A percentile compares a stretch with the other conserved stretches of the same genome.
Conservation (phyloP, 1,139 yeast species). For the Diutina rugosa region DNA sequence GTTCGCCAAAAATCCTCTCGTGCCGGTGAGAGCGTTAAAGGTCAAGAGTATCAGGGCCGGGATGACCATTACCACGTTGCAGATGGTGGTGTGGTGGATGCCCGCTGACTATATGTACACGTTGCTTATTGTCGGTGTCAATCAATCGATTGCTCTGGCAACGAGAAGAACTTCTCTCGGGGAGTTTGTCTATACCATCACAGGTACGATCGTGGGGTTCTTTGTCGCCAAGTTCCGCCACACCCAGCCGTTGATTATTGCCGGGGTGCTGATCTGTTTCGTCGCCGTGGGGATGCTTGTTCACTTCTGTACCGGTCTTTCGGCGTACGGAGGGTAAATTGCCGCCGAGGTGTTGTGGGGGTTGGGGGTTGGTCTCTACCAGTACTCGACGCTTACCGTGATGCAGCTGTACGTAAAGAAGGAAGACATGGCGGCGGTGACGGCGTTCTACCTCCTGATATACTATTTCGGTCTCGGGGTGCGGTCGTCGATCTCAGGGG, state of each 20-base stretch:
- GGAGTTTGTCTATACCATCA: conserved; percentile 51
- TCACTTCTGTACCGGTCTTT: conserved; percentile 14
- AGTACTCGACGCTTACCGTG: conserved; percentile 55
- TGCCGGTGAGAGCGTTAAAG: conserved; percentile 41
- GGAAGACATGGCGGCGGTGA: conserved; percentile 51
- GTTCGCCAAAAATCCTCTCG: conserved; percentile 40
- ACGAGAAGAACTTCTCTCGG: conserved; percentile 51
- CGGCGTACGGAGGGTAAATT: conserved; percentile 35
- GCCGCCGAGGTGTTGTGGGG: conserved; percentile 59
- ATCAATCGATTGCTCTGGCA: conserved; percentile 50
- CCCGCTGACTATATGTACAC: conserved; percentile 59
- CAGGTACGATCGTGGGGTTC: conserved; percentile 50
- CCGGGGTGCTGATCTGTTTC: conserved; percentile 26
- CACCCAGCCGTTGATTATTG: conserved; percentile 46
- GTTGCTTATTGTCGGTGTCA: conserved; percentile 47
- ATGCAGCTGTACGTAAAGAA: conserved; percentile 50
- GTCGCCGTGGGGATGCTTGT: conserved; percentile 45
- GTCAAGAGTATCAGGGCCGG: conserved; percentile 53
- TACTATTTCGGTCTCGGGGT: conserved; percentile 49
- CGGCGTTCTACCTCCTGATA: conserved; percentile 40
- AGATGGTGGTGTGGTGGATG: conserved; percentile 52
- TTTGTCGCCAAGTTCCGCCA: conserved; percentile 37
- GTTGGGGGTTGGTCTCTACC: conserved; percentile 60
- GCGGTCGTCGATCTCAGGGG: conserved; percentile 45
- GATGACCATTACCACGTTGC: conserved; percentile 35